phyloP scores from a whole-genome alignment of 345 rosid genomes.

The Lepidium didymum region DNA sequence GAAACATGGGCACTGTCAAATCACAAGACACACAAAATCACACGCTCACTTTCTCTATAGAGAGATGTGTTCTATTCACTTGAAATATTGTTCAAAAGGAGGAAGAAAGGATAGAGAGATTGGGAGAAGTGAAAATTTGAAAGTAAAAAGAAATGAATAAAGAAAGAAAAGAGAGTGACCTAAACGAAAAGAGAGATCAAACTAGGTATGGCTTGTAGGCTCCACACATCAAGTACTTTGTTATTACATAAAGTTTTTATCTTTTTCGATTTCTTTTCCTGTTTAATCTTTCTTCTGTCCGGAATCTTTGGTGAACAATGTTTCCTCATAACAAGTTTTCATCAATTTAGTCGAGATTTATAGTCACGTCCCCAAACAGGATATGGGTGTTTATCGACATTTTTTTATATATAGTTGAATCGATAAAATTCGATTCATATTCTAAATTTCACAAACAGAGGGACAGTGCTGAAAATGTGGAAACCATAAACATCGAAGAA shows the following conservation, averaged over 20 bases:
- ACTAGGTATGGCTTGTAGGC: conserved; percentile 47
- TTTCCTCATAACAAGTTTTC: conserved; percentile 12
- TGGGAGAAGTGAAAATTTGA: conserved; percentile 22
- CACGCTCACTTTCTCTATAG: conserved; percentile 1
- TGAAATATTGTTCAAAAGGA: background rate
- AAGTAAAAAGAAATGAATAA: background rate
- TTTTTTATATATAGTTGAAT: too few species aligned
- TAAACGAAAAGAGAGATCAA: conserved; percentile 44
- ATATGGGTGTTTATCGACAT: background rate
- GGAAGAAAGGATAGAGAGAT: conserved; percentile 14
- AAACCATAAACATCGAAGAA: too few species aligned
- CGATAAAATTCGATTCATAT: too few species aligned
- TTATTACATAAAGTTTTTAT: background rate
- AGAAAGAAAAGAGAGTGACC: background rate
- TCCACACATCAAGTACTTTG: conserved; percentile 31
- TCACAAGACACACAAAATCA: background rate
- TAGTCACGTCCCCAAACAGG: conserved; percentile 29
- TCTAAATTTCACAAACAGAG: too few species aligned
- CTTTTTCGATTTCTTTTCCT: background rate
- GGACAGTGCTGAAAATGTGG: too few species aligned
- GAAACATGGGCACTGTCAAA: conserved; percentile 32
- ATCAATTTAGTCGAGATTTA: conserved; percentile 1
- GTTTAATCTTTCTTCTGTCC: background rate
- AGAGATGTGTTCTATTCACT: conserved; percentile 8
- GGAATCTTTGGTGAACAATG: conserved; percentile 26